Conservation (phyloP, 2,329 filamentous ascomycete genomes). For the Leptosphaerulina australis region DNA sequence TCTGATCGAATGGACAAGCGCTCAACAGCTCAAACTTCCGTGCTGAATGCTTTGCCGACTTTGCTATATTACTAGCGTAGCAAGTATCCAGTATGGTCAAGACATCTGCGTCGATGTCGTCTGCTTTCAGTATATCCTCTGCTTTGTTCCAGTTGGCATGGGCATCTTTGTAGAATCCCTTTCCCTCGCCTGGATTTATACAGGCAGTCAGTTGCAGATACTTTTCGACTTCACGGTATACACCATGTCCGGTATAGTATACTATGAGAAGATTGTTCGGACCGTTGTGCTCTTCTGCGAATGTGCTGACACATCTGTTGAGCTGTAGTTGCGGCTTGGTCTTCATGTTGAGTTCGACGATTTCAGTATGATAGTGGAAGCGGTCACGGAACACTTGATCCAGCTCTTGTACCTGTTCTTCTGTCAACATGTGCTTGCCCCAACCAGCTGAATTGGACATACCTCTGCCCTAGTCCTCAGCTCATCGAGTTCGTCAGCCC, state of each 20-base stretch:
- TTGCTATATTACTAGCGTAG: conserved; percentile 45
- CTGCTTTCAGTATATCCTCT: conserved; percentile 36
- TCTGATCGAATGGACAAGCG: conserved; percentile 36
- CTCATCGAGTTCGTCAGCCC: conserved; percentile 45
- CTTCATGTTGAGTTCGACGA: conserved; percentile 40
- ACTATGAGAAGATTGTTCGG: conserved; percentile 45
- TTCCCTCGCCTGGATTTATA: conserved; percentile 17
- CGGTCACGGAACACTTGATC: conserved; percentile 33
- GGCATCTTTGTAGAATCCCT: conserved; percentile 33
- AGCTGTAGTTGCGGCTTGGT: conserved; percentile 46
- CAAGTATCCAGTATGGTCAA: conserved; percentile 50
- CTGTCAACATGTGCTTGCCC: background rate
- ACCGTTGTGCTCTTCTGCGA: conserved; percentile 39
- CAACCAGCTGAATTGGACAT: background rate
- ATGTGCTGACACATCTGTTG: conserved; percentile 32
- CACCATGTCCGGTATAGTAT: conserved; percentile 50
- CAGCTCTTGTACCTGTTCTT: conserved; percentile 38
- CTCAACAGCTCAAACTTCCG: conserved; percentile 44
- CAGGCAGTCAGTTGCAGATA: conserved; percentile 36
- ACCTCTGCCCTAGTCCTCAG: conserved; percentile 44
- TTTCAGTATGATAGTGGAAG: conserved; percentile 41
- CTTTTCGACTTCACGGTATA: conserved; percentile 29
- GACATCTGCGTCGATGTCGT: conserved; percentile 43
- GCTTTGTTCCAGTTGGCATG: conserved; percentile 45
- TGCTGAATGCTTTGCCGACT: conserved; percentile 31